A percentile compares a stretch with the other conserved stretches of the same genome.
Conservation (phyloP, 2,329 filamentous ascomycete genomes). For the Aaosphaeria arxii region DNA sequence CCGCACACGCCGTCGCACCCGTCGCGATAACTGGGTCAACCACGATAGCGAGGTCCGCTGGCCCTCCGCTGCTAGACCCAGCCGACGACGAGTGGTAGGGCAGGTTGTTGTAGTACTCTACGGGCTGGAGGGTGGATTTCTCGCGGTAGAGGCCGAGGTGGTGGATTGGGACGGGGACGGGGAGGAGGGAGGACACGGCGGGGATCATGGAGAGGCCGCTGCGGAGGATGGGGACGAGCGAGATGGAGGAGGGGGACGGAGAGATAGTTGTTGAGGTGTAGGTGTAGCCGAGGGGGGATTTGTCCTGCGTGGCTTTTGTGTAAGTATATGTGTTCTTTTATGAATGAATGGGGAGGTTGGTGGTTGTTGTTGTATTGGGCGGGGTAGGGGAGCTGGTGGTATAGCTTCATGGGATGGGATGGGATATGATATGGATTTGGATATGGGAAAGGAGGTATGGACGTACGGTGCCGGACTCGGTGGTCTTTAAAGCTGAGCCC, state of each 20-base stretch:
- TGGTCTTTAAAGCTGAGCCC: slow-evolving; percentile 57
- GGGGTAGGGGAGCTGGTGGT: background rate
- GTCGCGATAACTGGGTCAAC: slow-evolving; percentile 94
- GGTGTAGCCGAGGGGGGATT: slow-evolving; percentile 73
- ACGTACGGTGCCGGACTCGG: slow-evolving; percentile 63
- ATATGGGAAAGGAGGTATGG: slow-evolving; percentile 2
- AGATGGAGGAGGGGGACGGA: slow-evolving; percentile 66
- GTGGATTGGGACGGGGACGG: slow-evolving; percentile 75
- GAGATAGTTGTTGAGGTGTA: slow-evolving; percentile 66
- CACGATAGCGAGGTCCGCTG: slow-evolving; percentile 69
- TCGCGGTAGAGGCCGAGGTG: slow-evolving; percentile 95
- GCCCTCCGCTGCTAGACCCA: slow-evolving; percentile 31
- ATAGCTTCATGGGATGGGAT: background rate
- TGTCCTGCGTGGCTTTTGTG: slow-evolving; percentile 52
- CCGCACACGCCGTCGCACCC: slow-evolving; percentile 82
- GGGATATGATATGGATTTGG: background rate
- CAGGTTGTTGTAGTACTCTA: slow-evolving; percentile 98
- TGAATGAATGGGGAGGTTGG: background rate
- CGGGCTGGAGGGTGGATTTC: slow-evolving; percentile 78
- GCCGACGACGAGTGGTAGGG: slow-evolving; percentile 63
- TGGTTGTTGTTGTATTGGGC: background rate
- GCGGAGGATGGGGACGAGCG: slow-evolving; percentile 86
- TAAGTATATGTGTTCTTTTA: background rate
- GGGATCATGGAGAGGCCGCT: slow-evolving; percentile 91
- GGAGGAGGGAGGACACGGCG: slow-evolving; percentile 79